phyloP scores from a whole-genome alignment of 345 rosid species.

The Syzygium aqueum region DNA sequence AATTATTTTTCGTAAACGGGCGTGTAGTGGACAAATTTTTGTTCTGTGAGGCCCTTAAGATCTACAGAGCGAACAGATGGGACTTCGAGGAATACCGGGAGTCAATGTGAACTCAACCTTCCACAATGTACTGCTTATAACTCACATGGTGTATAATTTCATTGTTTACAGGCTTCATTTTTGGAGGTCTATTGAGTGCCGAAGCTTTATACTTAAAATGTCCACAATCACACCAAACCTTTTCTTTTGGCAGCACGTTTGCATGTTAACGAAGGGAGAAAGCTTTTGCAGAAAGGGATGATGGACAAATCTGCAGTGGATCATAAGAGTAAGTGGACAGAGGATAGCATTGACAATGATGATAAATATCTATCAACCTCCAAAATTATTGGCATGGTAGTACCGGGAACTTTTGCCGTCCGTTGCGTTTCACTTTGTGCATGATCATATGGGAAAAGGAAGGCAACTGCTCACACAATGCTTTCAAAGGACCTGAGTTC shows the following conservation, averaged over 20 bases:
- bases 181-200: not conserved
- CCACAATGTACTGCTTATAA: conserved; percentile 21
- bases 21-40: conserved; percentile 28
- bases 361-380: not conserved
- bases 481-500: conserved; percentile 51
- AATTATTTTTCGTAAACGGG: conserved; percentile 49
- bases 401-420: conserved; percentile 34
- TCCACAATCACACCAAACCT: not conserved
- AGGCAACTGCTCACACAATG: conserved; percentile 47
- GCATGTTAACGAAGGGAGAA: conserved; percentile 22
- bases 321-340: not conserved
- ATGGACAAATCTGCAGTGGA: not conserved
- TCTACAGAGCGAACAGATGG: conserved; percentile 36
- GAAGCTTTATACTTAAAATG: not conserved
- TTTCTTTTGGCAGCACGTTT: not conserved
- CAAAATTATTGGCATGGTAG: conserved; percentile 27
- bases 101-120: conserved; percentile 23
- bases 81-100: conserved; percentile 18
- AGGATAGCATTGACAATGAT: not conserved
- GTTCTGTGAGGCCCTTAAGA: conserved; percentile 47
- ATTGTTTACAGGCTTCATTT: not conserved
- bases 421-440: conserved; percentile 50
- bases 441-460: conserved; percentile 47
- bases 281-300: conserved; percentile 23
- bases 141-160: not conserved